Conservation (phyloP, 305 asterid species). For the Rubia balearica region DNA sequence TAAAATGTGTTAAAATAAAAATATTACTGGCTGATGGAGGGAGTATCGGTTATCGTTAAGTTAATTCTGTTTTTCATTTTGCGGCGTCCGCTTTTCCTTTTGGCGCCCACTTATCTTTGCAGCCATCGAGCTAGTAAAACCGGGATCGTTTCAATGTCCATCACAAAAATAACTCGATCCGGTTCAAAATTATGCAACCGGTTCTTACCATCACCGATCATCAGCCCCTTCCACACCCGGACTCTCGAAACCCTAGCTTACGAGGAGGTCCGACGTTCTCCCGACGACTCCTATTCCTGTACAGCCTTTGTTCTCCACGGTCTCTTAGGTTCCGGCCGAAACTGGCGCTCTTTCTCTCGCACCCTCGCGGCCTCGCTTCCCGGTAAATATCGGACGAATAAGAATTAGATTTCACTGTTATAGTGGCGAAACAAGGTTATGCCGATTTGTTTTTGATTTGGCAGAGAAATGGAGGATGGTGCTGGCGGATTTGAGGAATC, state of each 20-base stretch:
- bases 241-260: conserved; percentile 59
- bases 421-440: background rate
- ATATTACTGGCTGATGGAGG: too few relatives aligned
- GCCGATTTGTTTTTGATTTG: background rate
- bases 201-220: conserved; percentile 1
- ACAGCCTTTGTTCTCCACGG: conserved; percentile 90
- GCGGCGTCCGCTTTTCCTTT: background rate
- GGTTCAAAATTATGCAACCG: conserved; percentile 15
- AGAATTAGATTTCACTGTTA: background rate
- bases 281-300: conserved; percentile 41
- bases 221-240: conserved; percentile 16
- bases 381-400: conserved; percentile 29
- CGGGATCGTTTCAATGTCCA: background rate
- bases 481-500: conserved; percentile 84
- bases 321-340: conserved; percentile 85
- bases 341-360: conserved; percentile 91
- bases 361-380: conserved; percentile 59
- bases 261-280: conserved; percentile 57
- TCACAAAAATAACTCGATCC: conserved; percentile 5
- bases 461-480: conserved; percentile 69
- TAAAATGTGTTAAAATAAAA: too few relatives aligned
- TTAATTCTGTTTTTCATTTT: background rate
- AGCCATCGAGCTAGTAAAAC: background rate
- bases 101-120: background rate
- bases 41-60: too few relatives aligned